A percentile compares a stretch with the other conserved stretches of the same genome.
phyloP scores from a whole-genome alignment of 352 stramenopile species.

The Phytophthora ohioensis region DNA sequence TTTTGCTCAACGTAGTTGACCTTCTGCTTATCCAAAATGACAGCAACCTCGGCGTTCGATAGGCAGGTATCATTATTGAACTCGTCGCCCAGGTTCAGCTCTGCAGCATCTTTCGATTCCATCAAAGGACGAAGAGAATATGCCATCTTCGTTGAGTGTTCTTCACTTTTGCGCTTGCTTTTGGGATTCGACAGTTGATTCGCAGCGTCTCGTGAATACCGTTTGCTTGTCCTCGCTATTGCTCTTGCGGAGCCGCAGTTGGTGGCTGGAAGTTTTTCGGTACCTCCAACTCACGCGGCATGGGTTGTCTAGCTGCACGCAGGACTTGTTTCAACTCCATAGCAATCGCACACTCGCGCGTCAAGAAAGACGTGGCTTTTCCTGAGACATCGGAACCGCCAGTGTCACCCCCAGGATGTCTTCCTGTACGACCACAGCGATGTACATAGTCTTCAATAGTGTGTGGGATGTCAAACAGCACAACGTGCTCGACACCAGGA shows the following conservation, averaged over 20 bases:
- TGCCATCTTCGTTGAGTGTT: slow-evolving; percentile 42
- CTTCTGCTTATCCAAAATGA: slow-evolving; percentile 90
- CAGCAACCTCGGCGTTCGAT: slow-evolving; percentile 85
- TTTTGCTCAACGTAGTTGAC: slow-evolving; percentile 87
- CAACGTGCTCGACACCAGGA: slow-evolving; percentile 80
- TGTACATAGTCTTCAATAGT: slow-evolving; percentile 94
- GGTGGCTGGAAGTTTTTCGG: slow-evolving; percentile 46
- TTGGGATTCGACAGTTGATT: slow-evolving; percentile 10
- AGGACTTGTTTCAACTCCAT: slow-evolving; percentile 62
- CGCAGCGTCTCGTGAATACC: slow-evolving; percentile 13
- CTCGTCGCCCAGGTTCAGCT: slow-evolving; percentile 85
- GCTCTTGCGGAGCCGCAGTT: background rate
- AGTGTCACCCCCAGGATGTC: slow-evolving; percentile 29
- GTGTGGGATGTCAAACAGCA: slow-evolving; percentile 92
- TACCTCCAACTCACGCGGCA: slow-evolving; percentile 61
- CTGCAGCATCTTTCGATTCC: slow-evolving; percentile 84
- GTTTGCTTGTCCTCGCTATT: background rate
- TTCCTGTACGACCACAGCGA: slow-evolving; percentile 83
- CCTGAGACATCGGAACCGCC: slow-evolving; percentile 39
- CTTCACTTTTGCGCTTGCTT: slow-evolving; percentile 4
- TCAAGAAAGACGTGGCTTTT: slow-evolving; percentile 65
- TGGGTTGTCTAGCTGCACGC: slow-evolving; percentile 45
- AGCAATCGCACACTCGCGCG: slow-evolving; percentile 60
- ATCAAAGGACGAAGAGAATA: slow-evolving; percentile 74
- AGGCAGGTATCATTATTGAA: slow-evolving; percentile 85